phyloP scores from a whole-genome alignment of 2,329 filamentous ascomycete genomes.

The Ophiosphaerella korrae region DNA sequence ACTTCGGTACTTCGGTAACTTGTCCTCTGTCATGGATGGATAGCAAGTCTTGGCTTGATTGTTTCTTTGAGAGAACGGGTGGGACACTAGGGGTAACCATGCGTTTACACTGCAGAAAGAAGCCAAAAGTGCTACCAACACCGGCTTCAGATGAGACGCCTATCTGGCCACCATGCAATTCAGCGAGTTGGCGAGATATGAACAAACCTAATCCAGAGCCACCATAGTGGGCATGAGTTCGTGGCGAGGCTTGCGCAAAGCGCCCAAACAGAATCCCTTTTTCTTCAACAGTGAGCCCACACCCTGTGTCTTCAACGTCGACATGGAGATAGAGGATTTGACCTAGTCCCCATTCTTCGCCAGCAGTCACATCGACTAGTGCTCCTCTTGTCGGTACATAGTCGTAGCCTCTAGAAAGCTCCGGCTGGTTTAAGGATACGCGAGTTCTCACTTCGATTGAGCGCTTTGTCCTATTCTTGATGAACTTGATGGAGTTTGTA shows the following conservation, averaged over 20 bases:
- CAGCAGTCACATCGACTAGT: slow-evolving; percentile 19
- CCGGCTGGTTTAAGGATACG: slow-evolving; percentile 40
- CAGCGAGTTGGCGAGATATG: slow-evolving; percentile 43
- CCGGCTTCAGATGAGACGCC: slow-evolving; percentile 38
- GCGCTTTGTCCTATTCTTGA: slow-evolving; percentile 40
- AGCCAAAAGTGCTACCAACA: slow-evolving; percentile 41
- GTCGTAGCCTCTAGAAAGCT: slow-evolving; percentile 24
- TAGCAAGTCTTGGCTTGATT: slow-evolving; percentile 3
- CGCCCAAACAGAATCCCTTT: slow-evolving; percentile 40
- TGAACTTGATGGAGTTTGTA: slow-evolving; percentile 57
- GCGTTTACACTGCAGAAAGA: slow-evolving; percentile 38
- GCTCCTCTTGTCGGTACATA: slow-evolving; percentile 31
- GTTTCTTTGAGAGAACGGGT: slow-evolving; percentile 1
- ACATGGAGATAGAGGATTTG: slow-evolving; percentile 35
- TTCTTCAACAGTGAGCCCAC: slow-evolving; percentile 37
- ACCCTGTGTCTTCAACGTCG: slow-evolving; percentile 41
- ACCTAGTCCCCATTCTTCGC: slow-evolving; percentile 36
- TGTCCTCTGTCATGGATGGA: slow-evolving; percentile 11
- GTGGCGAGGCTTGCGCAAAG: slow-evolving; percentile 42
- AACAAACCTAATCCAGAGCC: slow-evolving; percentile 45
- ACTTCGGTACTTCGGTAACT: background rate
- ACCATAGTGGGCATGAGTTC: slow-evolving; percentile 42
- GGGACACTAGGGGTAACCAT: slow-evolving; percentile 11
- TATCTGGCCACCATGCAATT: slow-evolving; percentile 44
- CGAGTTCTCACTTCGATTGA: slow-evolving; percentile 47